A percentile compares a stretch with the other conserved stretches of the same genome.
Conservation (phyloP, 2,329 filamentous ascomycete species). For the Botrytis aclada region DNA sequence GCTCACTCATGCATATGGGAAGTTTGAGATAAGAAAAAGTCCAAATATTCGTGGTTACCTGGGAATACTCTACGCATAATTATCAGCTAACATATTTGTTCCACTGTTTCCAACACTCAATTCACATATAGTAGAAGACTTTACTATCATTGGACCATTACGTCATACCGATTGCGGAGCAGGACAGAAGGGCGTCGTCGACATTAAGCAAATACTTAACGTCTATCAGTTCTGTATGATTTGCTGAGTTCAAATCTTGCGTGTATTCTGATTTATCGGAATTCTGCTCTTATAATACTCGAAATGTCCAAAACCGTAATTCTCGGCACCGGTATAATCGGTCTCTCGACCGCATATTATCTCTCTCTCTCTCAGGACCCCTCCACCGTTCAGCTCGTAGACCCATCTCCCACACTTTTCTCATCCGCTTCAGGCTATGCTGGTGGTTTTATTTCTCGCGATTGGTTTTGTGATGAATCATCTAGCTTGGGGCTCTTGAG, state of each 20-base stretch:
- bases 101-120: neutral
- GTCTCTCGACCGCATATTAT: slow-evolving; percentile 69
- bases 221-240: neutral
- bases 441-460: slow-evolving; percentile 60
- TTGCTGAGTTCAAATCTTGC: neutral
- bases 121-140: neutral
- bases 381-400: slow-evolving; percentile 54
- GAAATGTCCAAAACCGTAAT: slow-evolving; percentile 49
- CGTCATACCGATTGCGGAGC: neutral
- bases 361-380: slow-evolving; percentile 50
- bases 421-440: slow-evolving; percentile 71
- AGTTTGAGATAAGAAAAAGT: neutral
- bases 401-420: slow-evolving; percentile 60
- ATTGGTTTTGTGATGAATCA: slow-evolving; percentile 42
- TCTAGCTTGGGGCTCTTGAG: slow-evolving; percentile 62
- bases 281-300: neutral
- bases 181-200: neutral
- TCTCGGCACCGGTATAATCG: slow-evolving; percentile 68
- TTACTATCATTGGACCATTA: neutral
- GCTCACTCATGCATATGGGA: neutral
- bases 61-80: neutral
- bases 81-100: no score
- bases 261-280: neutral
- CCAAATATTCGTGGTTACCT: neutral
- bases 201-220: neutral